Evolutionary conservation across 2,329 filamentous ascomycete genomes (phyloP).

Genomic region (Rutstroemia sp.): DNA sequence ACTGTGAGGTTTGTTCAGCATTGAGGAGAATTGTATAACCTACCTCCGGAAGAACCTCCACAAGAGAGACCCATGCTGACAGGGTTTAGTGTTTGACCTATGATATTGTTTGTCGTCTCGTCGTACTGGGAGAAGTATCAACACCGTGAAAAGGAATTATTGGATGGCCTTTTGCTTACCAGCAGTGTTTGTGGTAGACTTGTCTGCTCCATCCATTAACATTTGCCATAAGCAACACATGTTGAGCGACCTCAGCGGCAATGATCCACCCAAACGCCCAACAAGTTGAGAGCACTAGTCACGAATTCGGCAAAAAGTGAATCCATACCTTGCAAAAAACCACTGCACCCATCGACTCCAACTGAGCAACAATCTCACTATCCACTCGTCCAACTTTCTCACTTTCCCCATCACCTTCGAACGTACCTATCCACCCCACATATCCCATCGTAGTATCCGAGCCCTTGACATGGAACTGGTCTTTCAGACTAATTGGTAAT

Average conservation of each 20-base stretch:
- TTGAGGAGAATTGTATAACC: background rate
- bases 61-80: slow-evolving; percentile 47
- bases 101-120: slow-evolving; percentile 36
- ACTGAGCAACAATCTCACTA: slow-evolving; percentile 34
- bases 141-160: background rate
- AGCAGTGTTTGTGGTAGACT: slow-evolving; percentile 31
- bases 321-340: slow-evolving; percentile 26
- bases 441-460: slow-evolving; percentile 44
- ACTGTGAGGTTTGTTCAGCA: background rate
- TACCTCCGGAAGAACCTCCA: slow-evolving; percentile 53
- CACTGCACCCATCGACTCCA: slow-evolving; percentile 31
- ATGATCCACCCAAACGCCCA: no score
- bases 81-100: slow-evolving; percentile 44
- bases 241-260: no score
- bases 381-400: slow-evolving; percentile 41
- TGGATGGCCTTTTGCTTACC: background rate
- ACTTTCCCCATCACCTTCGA: slow-evolving; percentile 42
- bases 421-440: slow-evolving; percentile 40
- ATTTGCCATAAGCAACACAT: background rate
- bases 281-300: no score
- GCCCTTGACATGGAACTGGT: slow-evolving; percentile 25
- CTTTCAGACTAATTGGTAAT: slow-evolving; percentile 33
- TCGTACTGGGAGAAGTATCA: slow-evolving; percentile 5
- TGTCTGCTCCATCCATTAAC: slow-evolving; percentile 19
- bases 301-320: no score